A percentile compares a stretch with the other conserved stretches of the same genome.
Conservation (phyloP, 306 rosid genomes). For the Pachyrhizus erosus region DNA sequence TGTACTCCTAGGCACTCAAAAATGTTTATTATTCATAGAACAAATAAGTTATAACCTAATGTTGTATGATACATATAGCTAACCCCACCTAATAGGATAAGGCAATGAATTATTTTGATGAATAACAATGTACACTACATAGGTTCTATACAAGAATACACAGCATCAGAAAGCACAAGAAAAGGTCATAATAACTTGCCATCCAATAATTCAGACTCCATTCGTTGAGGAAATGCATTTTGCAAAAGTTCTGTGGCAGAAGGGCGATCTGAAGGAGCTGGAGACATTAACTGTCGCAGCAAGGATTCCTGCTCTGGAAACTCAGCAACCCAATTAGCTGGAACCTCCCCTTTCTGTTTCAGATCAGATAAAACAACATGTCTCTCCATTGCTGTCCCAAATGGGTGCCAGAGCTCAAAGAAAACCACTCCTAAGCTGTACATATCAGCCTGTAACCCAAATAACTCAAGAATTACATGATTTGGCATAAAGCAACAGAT, state of each 20-base stretch:
- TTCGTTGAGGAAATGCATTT: slow-evolving; percentile 84
- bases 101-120: background rate
- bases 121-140: slow-evolving; percentile 17
- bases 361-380: slow-evolving; percentile 77
- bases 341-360: slow-evolving; percentile 81
- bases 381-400: slow-evolving; percentile 96
- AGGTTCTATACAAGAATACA: slow-evolving; percentile 11
- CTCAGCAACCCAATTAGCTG: slow-evolving; percentile 74
- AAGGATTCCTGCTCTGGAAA: slow-evolving; percentile 87
- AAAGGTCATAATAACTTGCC: slow-evolving; percentile 63
- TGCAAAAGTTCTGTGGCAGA: slow-evolving; percentile 83
- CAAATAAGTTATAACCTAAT: background rate
- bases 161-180: slow-evolving; percentile 28
- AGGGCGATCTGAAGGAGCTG: slow-evolving; percentile 92
- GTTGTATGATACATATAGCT: slow-evolving; percentile 14
- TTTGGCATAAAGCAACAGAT: slow-evolving; percentile 31
- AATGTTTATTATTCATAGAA: slow-evolving; percentile 28
- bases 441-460: slow-evolving; percentile 89
- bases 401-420: slow-evolving; percentile 99
- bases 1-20: slow-evolving; percentile 23
- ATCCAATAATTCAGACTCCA: slow-evolving; percentile 92
- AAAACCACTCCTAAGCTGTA: slow-evolving; percentile 95
- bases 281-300: slow-evolving; percentile 75
- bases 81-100: background rate
- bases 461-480: slow-evolving; percentile 44